Percentiles rank a stretch among this genome's conserved stretches.
Evolutionary conservation across 164 flowering plant species (phyloP).

Genomic region (Cinnamomum chago): DNA sequence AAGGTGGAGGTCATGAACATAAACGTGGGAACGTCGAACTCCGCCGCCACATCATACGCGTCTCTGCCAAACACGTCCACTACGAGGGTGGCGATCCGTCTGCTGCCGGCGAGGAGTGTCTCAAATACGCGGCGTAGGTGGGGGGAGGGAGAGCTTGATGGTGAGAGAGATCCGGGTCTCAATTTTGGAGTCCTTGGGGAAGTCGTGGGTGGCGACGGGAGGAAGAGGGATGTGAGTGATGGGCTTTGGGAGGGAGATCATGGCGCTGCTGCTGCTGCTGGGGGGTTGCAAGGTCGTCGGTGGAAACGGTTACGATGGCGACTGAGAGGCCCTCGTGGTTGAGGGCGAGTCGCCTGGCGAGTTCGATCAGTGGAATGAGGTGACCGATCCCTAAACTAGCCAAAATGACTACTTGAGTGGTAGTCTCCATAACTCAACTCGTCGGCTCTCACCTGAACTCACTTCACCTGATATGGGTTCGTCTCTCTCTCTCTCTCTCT

Average conservation of each 20-base stretch:
- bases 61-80: conserved; percentile 39
- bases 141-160: neutral
- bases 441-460: no score
- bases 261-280: conserved; percentile 9
- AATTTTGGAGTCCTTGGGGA: conserved; percentile 6
- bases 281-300: conserved; percentile 6
- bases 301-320: conserved; percentile 21
- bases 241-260: conserved; percentile 9
- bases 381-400: conserved; percentile 45
- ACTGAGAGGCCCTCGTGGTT: conserved; percentile 14
- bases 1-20: conserved; percentile 35
- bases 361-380: conserved; percentile 30
- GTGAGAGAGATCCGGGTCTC: conserved; percentile 7
- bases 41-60: conserved; percentile 28
- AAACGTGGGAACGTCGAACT: conserved; percentile 24
- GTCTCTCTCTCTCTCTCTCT: no score
- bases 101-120: conserved; percentile 12
- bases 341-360: conserved; percentile 16
- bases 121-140: conserved; percentile 14
- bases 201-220: conserved; percentile 20
- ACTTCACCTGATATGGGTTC: no score
- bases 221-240: conserved; percentile 23
- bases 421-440: no score
- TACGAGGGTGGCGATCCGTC: conserved; percentile 23
- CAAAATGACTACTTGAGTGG: conserved; percentile 19